Percentiles rank a stretch among this genome's conserved stretches.
These are phyloP conservation scores for button mushroom (Agaricus bisporus) DNA, from an alignment of 768 basidiomycete species.

Conservation along the genomic window DNA sequence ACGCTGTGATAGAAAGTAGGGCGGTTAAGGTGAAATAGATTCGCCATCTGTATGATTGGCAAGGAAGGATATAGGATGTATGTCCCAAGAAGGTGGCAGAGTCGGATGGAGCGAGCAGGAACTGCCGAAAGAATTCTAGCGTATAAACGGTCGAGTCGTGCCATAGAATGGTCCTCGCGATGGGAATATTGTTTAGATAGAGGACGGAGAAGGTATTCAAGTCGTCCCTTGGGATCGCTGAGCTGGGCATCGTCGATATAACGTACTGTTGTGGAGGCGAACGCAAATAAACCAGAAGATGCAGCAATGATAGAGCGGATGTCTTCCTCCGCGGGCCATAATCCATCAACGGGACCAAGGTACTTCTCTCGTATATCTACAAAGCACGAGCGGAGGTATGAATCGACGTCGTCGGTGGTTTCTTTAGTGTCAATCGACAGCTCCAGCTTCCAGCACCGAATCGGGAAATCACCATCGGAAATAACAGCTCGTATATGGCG, in stretches of 20 bases:
- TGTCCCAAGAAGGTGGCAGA: too few relatives aligned
- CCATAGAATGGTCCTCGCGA: too few relatives aligned
- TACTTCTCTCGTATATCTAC: neutral
- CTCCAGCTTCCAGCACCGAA: neutral
- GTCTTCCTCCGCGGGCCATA: neutral
- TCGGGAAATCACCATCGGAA: neutral
- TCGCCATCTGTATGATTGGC: too few relatives aligned
- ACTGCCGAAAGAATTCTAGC: too few relatives aligned
- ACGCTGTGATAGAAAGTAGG: too few relatives aligned
- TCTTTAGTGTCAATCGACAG: neutral
- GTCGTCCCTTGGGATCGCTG: neutral
- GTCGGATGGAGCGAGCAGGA: too few relatives aligned
- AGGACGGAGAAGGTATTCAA: neutral
- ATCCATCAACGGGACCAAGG: neutral
- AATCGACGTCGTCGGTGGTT: neutral
- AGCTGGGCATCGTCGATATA: neutral
- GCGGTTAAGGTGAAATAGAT: too few relatives aligned
- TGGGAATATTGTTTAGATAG: too few relatives aligned
- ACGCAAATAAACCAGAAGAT: constrained; percentile 1
- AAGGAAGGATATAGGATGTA: too few relatives aligned
- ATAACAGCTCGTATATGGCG: neutral
- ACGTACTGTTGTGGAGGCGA: neutral
- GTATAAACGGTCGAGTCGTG: too few relatives aligned
- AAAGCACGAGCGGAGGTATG: neutral
- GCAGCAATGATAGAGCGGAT: neutral